Evolutionary conservation across 2,329 filamentous ascomycete species (phyloP).

Genomic region (Pyrenophora graminea): DNA sequence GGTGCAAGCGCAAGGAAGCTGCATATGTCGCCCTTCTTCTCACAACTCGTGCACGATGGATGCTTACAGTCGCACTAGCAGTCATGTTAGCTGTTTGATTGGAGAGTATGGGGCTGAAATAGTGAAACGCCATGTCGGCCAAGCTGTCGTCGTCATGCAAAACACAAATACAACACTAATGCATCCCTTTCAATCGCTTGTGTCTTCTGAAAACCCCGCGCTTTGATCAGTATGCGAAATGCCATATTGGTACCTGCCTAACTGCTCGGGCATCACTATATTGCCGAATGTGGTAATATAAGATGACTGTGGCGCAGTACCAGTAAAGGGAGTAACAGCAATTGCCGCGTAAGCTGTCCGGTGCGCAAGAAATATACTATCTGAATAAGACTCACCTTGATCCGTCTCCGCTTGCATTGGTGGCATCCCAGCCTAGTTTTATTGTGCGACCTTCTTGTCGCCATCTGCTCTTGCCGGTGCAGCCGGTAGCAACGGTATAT

Average conservation of each 20-base stretch:
- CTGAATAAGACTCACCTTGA: slow-evolving; percentile 34
- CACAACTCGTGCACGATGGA: slow-evolving; percentile 40
- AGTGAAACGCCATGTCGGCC: too few relatives aligned
- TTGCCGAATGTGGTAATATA: background rate
- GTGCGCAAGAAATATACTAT: background rate
- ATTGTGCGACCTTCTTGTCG: slow-evolving; percentile 41
- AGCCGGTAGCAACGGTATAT: slow-evolving; percentile 7
- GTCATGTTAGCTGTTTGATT: slow-evolving; percentile 15
- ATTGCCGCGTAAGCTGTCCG: background rate
- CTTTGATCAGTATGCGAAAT: too few relatives aligned
- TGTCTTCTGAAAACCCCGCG: too few relatives aligned
- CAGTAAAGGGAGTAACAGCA: background rate
- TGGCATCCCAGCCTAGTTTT: slow-evolving; percentile 43
- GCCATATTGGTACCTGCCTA: too few relatives aligned
- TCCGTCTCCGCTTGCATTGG: slow-evolving; percentile 42
- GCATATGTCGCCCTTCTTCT: slow-evolving; percentile 38
- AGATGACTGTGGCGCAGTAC: background rate
- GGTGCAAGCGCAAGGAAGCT: slow-evolving; percentile 42
- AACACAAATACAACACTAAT: too few relatives aligned
- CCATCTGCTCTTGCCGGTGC: slow-evolving; percentile 19
- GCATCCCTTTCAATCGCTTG: slow-evolving; percentile 33
- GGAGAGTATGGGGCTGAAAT: background rate
- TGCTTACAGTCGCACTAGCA: slow-evolving; percentile 41
- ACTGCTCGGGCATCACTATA: too few relatives aligned
- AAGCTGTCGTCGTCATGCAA: too few relatives aligned